Conservation (phyloP, 2,329 filamentous ascomycete species). For the Elsinoe necatrix region DNA sequence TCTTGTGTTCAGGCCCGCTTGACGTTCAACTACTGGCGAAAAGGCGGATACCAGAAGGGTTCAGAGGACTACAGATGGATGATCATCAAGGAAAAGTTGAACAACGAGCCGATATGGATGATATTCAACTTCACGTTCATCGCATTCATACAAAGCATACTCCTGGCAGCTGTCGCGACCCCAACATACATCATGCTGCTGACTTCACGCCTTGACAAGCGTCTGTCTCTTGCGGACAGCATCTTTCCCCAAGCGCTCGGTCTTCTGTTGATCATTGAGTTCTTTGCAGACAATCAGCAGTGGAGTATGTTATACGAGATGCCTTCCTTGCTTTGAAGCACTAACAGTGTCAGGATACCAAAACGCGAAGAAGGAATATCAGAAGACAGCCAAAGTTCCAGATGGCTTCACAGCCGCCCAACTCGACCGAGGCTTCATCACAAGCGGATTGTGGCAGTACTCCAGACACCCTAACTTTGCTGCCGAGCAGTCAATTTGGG, state of each 20-base stretch:
- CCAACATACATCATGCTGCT: conserved; percentile 81
- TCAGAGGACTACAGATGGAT: conserved; percentile 95
- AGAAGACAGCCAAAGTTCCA: conserved; percentile 62
- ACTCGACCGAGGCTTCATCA: conserved; percentile 81
- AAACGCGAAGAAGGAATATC: conserved; percentile 67
- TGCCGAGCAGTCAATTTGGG: conserved; percentile 85
- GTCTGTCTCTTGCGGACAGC: conserved; percentile 47
- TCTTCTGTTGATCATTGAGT: conserved; percentile 56
- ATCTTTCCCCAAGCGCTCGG: conserved; percentile 49
- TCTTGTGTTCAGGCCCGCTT: conserved; percentile 56
- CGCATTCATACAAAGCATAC: conserved; percentile 60
- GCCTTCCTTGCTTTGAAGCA: not conserved
- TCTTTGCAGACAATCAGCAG: conserved; percentile 83
- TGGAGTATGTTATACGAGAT: conserved; percentile 51
- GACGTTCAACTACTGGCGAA: conserved; percentile 96
- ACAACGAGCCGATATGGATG: conserved; percentile 57
- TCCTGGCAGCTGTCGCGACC: conserved; percentile 69
- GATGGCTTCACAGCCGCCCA: conserved; percentile 54
- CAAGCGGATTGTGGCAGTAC: conserved; percentile 75
- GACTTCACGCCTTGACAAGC: conserved; percentile 47
- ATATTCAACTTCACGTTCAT: conserved; percentile 88
- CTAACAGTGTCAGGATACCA: conserved; percentile 56
- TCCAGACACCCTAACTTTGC: conserved; percentile 93
- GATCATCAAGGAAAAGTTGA: conserved; percentile 60
- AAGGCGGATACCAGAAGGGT: conserved; percentile 79